Evolutionary conservation across 805 yeast genomes (phyloP).

Genomic region (Wickerhamiella australiensis): DNA sequence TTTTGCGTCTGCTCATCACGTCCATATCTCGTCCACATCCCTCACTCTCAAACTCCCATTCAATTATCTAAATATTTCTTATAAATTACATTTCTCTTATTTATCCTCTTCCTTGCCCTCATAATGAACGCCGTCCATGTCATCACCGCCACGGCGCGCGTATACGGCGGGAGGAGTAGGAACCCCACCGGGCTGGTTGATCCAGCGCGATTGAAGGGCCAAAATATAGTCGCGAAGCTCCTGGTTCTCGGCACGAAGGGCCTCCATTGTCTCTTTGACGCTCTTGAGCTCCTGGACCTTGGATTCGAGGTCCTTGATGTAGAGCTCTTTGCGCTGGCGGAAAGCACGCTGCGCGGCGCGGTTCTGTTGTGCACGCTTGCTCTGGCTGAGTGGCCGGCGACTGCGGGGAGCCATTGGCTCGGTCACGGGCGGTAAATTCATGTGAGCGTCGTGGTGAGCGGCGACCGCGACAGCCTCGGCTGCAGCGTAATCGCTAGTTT

Average conservation of each 20-base stretch:
- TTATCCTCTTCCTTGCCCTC: constrained; percentile 23
- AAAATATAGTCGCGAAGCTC: constrained; percentile 62
- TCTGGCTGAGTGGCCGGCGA: constrained; percentile 40
- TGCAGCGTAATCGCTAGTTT: constrained; percentile 24
- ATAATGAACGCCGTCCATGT: constrained; percentile 20
- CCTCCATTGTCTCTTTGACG: constrained; percentile 53
- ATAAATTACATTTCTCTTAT: constrained; percentile 12
- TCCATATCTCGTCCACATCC: no score
- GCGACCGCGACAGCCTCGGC: constrained; percentile 26
- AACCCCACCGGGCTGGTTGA: constrained; percentile 38
- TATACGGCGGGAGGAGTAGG: constrained; percentile 35
- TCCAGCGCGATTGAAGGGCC: constrained; percentile 54
- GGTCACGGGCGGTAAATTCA: constrained; percentile 22
- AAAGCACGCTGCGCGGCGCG: constrained; percentile 87
- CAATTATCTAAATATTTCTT: background rate
- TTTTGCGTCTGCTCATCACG: no score
- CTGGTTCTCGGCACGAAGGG: constrained; percentile 55
- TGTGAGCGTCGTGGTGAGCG: constrained; percentile 23
- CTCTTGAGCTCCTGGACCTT: constrained; percentile 52
- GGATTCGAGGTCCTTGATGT: constrained; percentile 66
- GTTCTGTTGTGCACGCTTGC: constrained; percentile 86
- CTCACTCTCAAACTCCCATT: no score
- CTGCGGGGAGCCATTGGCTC: constrained; percentile 25
- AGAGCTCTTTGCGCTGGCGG: constrained; percentile 69
- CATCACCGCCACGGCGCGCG: constrained; percentile 22